These are phyloP conservation scores for Fusarium staphyleae DNA, from an alignment of 2,329 filamentous ascomycete genomes.

Conservation along the genomic window DNA sequence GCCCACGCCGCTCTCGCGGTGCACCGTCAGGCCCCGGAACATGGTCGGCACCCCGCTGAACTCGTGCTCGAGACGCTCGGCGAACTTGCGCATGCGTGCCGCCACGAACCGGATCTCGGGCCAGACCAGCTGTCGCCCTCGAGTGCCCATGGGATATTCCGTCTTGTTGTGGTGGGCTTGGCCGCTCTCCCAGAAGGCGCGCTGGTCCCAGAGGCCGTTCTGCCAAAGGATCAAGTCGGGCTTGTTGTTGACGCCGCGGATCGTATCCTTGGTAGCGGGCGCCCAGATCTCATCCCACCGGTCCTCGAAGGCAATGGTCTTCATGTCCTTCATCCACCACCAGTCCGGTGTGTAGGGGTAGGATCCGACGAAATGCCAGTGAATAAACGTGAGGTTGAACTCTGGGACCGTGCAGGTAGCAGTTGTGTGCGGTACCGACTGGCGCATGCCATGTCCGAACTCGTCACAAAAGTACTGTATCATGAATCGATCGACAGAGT, in stretches of 20 bases:
- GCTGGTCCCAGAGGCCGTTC: conserved; percentile 33
- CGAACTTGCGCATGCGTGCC: conserved; percentile 21
- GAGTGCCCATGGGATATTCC: conserved; percentile 27
- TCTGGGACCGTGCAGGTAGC: conserved; percentile 27
- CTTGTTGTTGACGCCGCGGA: conserved; percentile 20
- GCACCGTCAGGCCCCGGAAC: conserved; percentile 30
- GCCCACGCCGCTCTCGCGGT: conserved; percentile 21
- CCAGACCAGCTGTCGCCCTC: conserved; percentile 27
- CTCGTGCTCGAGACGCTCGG: conserved; percentile 15
- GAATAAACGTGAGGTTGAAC: conserved; percentile 28
- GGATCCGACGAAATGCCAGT: conserved; percentile 30
- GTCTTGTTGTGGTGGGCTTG: conserved; percentile 29
- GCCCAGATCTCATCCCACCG: conserved; percentile 31
- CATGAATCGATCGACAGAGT: conserved; percentile 35
- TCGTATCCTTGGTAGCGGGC: conserved; percentile 20
- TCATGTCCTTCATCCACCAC: conserved; percentile 37
- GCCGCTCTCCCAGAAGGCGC: conserved; percentile 29
- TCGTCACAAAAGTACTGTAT: conserved; percentile 33
- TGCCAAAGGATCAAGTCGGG: conserved; percentile 34
- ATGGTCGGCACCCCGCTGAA: conserved; percentile 20
- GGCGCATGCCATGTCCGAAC: conserved; percentile 23
- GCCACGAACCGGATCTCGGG: conserved; percentile 29
- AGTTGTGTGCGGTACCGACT: conserved; percentile 20
- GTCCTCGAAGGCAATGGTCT: conserved; percentile 26
- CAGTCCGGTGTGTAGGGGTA: conserved; percentile 29